phyloP scores from a whole-genome alignment of 164 flowering plant genomes.

The Cinnamomum chago region DNA sequence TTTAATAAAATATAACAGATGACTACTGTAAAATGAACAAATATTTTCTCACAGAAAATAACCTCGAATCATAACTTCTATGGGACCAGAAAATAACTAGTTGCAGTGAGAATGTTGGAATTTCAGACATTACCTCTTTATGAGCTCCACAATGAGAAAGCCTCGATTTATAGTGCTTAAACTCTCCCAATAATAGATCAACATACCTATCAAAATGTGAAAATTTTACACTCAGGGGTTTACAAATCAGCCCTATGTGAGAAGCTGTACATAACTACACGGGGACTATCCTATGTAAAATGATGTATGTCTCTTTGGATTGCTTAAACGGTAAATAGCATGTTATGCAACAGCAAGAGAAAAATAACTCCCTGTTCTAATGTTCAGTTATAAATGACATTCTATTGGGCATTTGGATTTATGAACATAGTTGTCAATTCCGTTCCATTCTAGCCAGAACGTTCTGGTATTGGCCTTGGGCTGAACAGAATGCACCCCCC shows the following conservation, averaged over 20 bases:
- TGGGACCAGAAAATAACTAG: too few species aligned
- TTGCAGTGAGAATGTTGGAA: neutral
- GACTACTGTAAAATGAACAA: too few species aligned
- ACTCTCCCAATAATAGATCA: slow-evolving; percentile 92
- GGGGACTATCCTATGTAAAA: neutral
- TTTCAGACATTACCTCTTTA: slow-evolving; percentile 56
- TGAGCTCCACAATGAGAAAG: slow-evolving; percentile 83
- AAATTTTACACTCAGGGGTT: neutral
- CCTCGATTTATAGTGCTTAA: slow-evolving; percentile 92
- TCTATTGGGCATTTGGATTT: neutral
- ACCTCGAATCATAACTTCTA: too few species aligned
- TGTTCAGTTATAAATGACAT: neutral
- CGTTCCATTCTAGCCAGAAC: too few species aligned
- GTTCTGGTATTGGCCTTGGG: too few species aligned
- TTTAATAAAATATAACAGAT: too few species aligned
- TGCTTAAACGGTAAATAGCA: neutral
- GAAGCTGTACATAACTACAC: neutral
- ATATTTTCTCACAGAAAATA: too few species aligned
- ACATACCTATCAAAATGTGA: slow-evolving; percentile 61
- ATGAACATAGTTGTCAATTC: too few species aligned
- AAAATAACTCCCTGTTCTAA: neutral
- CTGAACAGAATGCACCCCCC: too few species aligned
- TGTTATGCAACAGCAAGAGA: neutral
- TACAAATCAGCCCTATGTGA: neutral
- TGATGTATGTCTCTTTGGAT: neutral